phyloP scores from a whole-genome alignment of 495 filamentous ascomycete species.

The Entonaema liquescens region DNA sequence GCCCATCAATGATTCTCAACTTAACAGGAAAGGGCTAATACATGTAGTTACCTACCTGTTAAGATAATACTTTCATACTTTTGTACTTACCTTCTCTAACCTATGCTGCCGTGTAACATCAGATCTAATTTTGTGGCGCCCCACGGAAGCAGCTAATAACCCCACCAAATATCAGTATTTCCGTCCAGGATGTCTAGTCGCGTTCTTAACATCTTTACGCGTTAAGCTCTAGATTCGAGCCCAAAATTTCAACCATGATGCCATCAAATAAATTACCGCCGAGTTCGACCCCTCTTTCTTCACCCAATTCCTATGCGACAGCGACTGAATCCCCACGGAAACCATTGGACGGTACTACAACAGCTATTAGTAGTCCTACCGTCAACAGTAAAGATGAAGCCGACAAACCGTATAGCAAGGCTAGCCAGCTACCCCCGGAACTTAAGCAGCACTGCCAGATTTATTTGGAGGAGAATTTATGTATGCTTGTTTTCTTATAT shows the following conservation, averaged over 20 bases:
- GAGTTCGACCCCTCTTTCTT: slow-evolving; percentile 23
- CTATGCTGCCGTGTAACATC: background rate
- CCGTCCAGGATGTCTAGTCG: slow-evolving; percentile 21
- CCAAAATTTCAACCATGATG: slow-evolving; percentile 17
- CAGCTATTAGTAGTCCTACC: slow-evolving; percentile 26
- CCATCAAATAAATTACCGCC: background rate
- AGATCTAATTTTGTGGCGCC: background rate
- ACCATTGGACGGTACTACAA: slow-evolving; percentile 1
- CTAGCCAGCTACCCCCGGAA: slow-evolving; percentile 65
- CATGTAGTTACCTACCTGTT: no score
- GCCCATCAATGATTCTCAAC: no score
- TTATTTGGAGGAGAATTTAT: slow-evolving; percentile 79
- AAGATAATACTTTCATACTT: no score
- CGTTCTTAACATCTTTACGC: slow-evolving; percentile 29
- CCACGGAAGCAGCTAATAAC: background rate
- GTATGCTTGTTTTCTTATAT: slow-evolving; percentile 48
- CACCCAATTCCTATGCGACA: slow-evolving; percentile 30
- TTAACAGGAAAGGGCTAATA: no score
- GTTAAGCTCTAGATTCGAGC: slow-evolving; percentile 22
- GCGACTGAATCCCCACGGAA: slow-evolving; percentile 26
- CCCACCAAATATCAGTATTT: background rate
- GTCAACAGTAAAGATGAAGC: slow-evolving; percentile 12
- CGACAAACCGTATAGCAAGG: slow-evolving; percentile 57
- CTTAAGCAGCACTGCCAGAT: slow-evolving; percentile 72
- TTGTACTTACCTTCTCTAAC: background rate